Percentiles rank a stretch among this genome's conserved stretches.
Evolutionary conservation across 2,329 filamentous ascomycete genomes (phyloP).

Genomic region (Amauroascus niger): DNA sequence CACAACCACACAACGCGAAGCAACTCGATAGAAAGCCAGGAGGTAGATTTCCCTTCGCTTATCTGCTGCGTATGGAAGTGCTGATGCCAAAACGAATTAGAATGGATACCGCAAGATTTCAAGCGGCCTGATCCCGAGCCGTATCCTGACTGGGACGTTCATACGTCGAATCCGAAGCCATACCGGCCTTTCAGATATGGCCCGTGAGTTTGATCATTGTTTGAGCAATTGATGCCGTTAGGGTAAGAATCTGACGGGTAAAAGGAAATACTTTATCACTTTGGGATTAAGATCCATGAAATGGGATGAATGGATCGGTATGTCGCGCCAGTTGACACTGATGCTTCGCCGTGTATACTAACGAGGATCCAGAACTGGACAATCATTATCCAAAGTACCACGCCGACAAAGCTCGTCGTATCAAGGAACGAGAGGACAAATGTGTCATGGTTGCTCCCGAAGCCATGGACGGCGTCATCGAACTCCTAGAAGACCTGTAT

Average conservation of each 20-base stretch:
- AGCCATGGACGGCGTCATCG: conserved; percentile 61
- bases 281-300: conserved; percentile 65
- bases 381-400: conserved; percentile 67
- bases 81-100: conserved; percentile 19
- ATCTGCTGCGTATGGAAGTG: background rate
- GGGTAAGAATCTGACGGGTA: background rate
- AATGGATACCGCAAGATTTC: conserved; percentile 52
- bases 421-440: conserved; percentile 55
- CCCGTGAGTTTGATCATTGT: conserved; percentile 37
- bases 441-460: conserved; percentile 61
- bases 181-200: conserved; percentile 72
- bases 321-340: background rate
- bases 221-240: background rate
- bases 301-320: conserved; percentile 63
- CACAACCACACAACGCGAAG: conserved; percentile 30
- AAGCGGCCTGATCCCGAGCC: conserved; percentile 50
- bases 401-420: conserved; percentile 58
- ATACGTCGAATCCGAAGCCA: conserved; percentile 60
- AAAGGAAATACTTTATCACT: conserved; percentile 58
- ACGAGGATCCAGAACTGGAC: conserved; percentile 53
- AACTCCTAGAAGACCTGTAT: conserved; percentile 64
- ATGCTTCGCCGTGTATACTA: background rate
- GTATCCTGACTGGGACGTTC: conserved; percentile 59
- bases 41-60: conserved; percentile 29
- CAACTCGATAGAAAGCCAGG: conserved; percentile 36